Evolutionary conservation across 2,329 filamentous ascomycete species (phyloP).

Genomic region (Ciborinia camelliae): DNA sequence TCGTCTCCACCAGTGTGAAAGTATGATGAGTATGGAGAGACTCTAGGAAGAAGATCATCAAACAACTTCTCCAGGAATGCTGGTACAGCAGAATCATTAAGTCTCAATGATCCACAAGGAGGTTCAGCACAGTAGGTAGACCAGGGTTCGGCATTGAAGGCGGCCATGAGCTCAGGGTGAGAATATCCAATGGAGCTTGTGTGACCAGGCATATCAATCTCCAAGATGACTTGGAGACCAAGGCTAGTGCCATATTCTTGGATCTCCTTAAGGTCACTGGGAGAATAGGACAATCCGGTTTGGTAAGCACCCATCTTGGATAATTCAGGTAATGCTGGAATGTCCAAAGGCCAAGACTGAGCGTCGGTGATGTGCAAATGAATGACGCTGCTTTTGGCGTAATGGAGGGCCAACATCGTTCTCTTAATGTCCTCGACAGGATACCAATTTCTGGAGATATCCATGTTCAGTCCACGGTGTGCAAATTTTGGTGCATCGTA

Average conservation of each 20-base stretch:
- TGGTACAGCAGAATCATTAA: conserved; percentile 69
- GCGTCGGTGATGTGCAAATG: conserved; percentile 80
- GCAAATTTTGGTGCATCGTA: conserved; percentile 69
- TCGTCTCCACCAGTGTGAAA: conserved; percentile 90
- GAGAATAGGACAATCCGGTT: conserved; percentile 62
- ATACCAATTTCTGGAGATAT: conserved; percentile 67
- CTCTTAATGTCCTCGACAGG: conserved; percentile 57
- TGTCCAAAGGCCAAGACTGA: conserved; percentile 81
- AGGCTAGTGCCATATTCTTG: conserved; percentile 67
- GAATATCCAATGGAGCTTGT: conserved; percentile 64
- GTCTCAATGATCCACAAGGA: conserved; percentile 67
- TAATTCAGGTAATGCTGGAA: conserved; percentile 70
- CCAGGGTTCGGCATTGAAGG: conserved; percentile 56
- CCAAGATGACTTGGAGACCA: conserved; percentile 68
- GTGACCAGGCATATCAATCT: conserved; percentile 81
- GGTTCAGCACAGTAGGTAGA: conserved; percentile 58
- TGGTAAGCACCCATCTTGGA: conserved; percentile 71
- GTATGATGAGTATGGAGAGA: conserved; percentile 65
- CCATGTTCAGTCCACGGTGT: conserved; percentile 77
- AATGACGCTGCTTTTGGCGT: conserved; percentile 79
- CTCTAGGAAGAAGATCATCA: conserved; percentile 70
- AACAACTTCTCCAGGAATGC: conserved; percentile 70
- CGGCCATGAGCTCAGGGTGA: conserved; percentile 69
- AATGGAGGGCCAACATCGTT: conserved; percentile 72
- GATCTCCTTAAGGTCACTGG: conserved; percentile 60